Evolutionary conservation across 2,329 filamentous ascomycete species (phyloP).

Genomic region (Pseudocercospora ulei): DNA sequence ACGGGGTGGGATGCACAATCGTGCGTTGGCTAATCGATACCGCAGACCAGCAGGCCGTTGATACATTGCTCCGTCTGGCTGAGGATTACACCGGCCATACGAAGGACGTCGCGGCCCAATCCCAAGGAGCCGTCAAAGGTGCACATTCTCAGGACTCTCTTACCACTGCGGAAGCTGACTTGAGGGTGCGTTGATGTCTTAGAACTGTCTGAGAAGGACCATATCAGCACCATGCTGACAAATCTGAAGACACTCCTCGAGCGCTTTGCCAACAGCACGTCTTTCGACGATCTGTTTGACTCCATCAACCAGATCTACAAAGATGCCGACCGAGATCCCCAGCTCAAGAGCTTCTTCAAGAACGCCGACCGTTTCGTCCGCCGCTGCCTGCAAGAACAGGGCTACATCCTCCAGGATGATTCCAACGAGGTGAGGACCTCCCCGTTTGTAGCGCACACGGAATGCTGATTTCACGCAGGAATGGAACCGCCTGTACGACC

Average conservation of each 20-base stretch:
- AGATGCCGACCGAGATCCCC: constrained; percentile 75
- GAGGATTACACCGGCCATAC: constrained; percentile 75
- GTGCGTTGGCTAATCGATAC: constrained; percentile 26
- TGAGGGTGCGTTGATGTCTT: constrained; percentile 51
- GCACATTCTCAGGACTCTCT: constrained; percentile 57
- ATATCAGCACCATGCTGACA: constrained; percentile 42
- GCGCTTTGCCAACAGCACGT: constrained; percentile 91
- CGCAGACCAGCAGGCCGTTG: constrained; percentile 71
- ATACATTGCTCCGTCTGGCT: constrained; percentile 72
- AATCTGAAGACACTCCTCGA: constrained; percentile 66
- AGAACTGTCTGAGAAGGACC: constrained; percentile 35
- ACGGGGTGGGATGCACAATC: neutral
- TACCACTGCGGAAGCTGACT: constrained; percentile 62
- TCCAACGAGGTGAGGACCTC: constrained; percentile 53
- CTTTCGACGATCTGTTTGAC: constrained; percentile 72
- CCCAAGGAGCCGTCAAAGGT: constrained; percentile 60
- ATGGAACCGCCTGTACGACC: constrained; percentile 66
- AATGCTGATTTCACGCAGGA: constrained; percentile 1
- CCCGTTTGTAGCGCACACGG: neutral
- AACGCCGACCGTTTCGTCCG: constrained; percentile 66
- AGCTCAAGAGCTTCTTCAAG: constrained; percentile 85
- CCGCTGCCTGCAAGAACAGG: constrained; percentile 75
- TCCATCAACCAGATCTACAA: constrained; percentile 76
- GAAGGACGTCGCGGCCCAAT: constrained; percentile 54
- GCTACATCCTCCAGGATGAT: constrained; percentile 74